phyloP scores from a whole-genome alignment of 1,284 basidiomycete species.

The Tremellales sp. region DNA sequence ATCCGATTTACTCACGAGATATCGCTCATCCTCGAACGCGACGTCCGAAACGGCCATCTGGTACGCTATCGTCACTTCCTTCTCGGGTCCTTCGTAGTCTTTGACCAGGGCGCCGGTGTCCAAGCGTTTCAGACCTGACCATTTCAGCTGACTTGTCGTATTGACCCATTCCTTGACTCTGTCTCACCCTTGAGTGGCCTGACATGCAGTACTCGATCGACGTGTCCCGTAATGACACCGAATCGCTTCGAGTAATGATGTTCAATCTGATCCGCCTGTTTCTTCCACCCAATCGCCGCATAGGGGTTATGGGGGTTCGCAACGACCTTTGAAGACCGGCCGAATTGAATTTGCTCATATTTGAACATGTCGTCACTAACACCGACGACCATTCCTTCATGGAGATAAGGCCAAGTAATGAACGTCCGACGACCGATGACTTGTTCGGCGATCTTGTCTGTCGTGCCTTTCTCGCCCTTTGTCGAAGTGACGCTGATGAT shows the following conservation, averaged over 20 bases:
- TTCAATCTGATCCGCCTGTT: conserved; percentile 75
- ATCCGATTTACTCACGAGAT: conserved; percentile 56
- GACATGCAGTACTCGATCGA: conserved; percentile 78
- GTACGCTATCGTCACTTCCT: conserved; percentile 78
- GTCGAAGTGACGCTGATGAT: conserved; percentile 74
- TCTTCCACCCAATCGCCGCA: conserved; percentile 67
- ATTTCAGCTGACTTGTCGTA: background rate
- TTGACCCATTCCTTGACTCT: background rate
- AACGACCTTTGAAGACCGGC: conserved; percentile 60
- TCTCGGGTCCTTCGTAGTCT: conserved; percentile 79
- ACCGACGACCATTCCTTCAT: conserved; percentile 81
- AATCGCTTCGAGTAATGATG: conserved; percentile 80
- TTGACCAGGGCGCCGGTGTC: conserved; percentile 89
- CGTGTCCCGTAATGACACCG: conserved; percentile 76
- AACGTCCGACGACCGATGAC: conserved; percentile 76
- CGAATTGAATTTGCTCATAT: conserved; percentile 65
- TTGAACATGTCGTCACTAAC: conserved; percentile 84
- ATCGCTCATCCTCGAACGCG: conserved; percentile 81
- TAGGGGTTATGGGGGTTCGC: conserved; percentile 66
- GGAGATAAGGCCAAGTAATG: conserved; percentile 89
- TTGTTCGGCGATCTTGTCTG: conserved; percentile 67
- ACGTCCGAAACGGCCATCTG: conserved; percentile 78
- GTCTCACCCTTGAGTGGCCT: conserved; percentile 79
- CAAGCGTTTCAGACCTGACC: conserved; percentile 73
- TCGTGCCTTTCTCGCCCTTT: conserved; percentile 62